phyloP scores from a whole-genome alignment of 2,329 filamentous ascomycete species.

The Zopfia rhizophila region DNA sequence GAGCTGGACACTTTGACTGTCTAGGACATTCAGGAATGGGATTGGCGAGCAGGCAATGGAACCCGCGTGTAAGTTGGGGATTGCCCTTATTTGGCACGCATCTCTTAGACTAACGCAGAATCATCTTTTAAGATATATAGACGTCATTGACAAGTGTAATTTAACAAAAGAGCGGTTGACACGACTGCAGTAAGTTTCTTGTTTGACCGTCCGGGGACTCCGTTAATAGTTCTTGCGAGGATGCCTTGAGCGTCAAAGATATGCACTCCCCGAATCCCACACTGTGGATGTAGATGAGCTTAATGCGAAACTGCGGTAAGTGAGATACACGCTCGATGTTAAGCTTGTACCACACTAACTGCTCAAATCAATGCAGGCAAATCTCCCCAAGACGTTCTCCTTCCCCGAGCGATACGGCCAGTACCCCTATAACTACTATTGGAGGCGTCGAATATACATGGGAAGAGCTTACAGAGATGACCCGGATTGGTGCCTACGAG shows the following conservation, averaged over 20 bases:
- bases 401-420: conserved; percentile 5
- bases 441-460: conserved; percentile 3
- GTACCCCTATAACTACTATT: conserved; percentile 5
- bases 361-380: conserved; percentile 5
- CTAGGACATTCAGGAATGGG: conserved; percentile 9
- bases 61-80: conserved; percentile 3
- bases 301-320: conserved; percentile 7
- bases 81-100: background rate
- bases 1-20: conserved; percentile 9
- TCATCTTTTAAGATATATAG: conserved; percentile 11
- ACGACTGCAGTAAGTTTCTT: conserved; percentile 5
- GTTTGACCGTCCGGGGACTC: conserved; percentile 1
- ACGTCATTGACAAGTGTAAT: conserved; percentile 7
- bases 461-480: conserved; percentile 5
- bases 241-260: conserved; percentile 5
- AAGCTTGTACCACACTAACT: conserved; percentile 8
- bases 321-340: conserved; percentile 6
- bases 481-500: conserved; percentile 4
- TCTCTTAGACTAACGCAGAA: conserved; percentile 4
- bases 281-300: conserved; percentile 7
- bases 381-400: conserved; percentile 11
- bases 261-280: conserved; percentile 7
- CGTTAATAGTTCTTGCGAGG: conserved; percentile 5
- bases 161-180: conserved; percentile 4
- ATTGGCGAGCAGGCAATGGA: conserved; percentile 7